Base-by-base conservation (phyloP, 345 rosid genomes). In the Bruguiera sexangula region DNA sequence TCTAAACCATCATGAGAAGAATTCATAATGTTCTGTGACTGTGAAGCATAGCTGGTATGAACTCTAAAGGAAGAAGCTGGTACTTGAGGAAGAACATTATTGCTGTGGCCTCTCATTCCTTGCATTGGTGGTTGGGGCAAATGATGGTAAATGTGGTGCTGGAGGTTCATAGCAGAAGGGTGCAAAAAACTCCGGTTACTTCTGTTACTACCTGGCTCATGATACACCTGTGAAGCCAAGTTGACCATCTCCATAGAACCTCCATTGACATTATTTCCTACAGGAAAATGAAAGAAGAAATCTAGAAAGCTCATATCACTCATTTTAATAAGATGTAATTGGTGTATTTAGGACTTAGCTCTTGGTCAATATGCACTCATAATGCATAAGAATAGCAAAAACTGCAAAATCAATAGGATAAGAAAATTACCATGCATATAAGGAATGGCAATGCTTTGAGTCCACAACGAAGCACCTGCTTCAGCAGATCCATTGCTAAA, bases 401-500 rank as follows among this genome's bases (percentile, higher is more conserved):
- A 30, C 34, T 53, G 39, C 6, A 2, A 37, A 58, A 48, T 1
- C 34, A 15, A n/a, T 46, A 15, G 26, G 34, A 43, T 60, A 48
- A 43, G 52, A 36, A 58, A 69, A 69, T 60, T 86, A 92, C 96
- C 93, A 62, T 77, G 92, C 79, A 90, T 80, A 66, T 75, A 87
- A 75, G 91, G 87, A 71, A 80, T 60, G 62, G 71, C 51, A 11
- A 85, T 82, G 62, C 80, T 76, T 62, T 82, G 94, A 66, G 80
- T 79, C 96, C 96, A 92, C 67, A 73, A 73, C 34, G 82, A 69
- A 74, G 86, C 69, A 59, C 86, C 77, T 56, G 86, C 84, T 75
- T 85, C 88, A 76, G 54, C 52, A 63, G 81, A 72, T 75, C 71
- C 77, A 36, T 71, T 69, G 68, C 75, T 75, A 11, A 66, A 55